These are phyloP conservation scores for Rhodotorula sp. DNA, from an alignment of 1,284 basidiomycete species.

Conservation along the genomic window DNA sequence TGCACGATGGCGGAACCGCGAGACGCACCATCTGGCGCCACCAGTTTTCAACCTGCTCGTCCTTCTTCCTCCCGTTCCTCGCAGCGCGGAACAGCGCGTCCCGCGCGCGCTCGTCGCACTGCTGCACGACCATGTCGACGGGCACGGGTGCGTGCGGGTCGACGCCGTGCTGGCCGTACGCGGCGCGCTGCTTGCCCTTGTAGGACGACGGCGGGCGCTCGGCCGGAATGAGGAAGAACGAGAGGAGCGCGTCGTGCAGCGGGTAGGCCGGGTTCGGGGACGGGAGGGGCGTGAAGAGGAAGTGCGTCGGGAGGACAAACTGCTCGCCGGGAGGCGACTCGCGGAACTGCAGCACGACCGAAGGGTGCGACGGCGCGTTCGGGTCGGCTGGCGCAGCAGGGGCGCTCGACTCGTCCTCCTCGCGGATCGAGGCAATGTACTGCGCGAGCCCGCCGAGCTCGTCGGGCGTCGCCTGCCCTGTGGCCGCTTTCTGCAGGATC, in stretches of 20 bases:
- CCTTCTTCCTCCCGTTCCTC: conserved; percentile 19
- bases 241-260: conserved; percentile 28
- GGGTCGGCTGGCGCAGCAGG: not conserved
- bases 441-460: conserved; percentile 24
- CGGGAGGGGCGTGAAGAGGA: conserved; percentile 22
- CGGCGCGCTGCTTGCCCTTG: conserved; percentile 3
- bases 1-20: no score
- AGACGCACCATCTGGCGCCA: conserved; percentile 29
- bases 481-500: conserved; percentile 24
- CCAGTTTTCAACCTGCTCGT: conserved; percentile 24
- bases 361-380: conserved; percentile 8
- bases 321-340: conserved; percentile 10
- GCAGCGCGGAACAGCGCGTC: conserved; percentile 22
- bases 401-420: conserved; percentile 11
- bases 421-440: conserved; percentile 23
- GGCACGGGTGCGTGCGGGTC: conserved; percentile 16
- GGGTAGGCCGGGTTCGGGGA: not conserved
- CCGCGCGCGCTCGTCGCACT: conserved; percentile 3
- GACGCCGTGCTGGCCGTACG: not conserved
- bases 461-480: conserved; percentile 15
- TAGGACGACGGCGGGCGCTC: not conserved
- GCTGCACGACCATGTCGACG: conserved; percentile 31
- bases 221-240: conserved; percentile 35
- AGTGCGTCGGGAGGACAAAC: conserved; percentile 29
- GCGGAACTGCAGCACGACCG: conserved; percentile 28